Base-by-base conservation (phyloP, 2,329 filamentous ascomycete genomes). In the Cladosporium sp. region DNA sequence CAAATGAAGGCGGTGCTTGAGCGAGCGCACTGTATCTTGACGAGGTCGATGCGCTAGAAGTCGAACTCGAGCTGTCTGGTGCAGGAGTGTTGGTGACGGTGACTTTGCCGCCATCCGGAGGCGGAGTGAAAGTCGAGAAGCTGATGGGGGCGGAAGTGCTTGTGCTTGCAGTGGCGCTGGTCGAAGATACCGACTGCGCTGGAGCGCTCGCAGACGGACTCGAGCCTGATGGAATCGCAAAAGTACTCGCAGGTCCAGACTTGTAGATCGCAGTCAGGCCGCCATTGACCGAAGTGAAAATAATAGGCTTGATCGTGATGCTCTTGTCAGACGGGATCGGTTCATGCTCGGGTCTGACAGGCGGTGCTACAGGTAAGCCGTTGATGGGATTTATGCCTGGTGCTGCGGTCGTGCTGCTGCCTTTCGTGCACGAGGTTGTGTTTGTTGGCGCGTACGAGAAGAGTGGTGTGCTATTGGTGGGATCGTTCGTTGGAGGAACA, bases 331-430 rank as follows among this genome's bases (percentile, higher is more conserved):
- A 12, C 6, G 25, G 5, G 25, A 13, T 10, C 3, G 22, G 12
- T 28, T 56, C 19, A 28, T 35, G 8, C 34, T 36, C 25, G 1
- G 45, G 45, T 13, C 24, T 55, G 40, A 20, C 15, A 19, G 34
- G 45, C 17, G 35, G 55, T 5, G 22, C 55, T 17, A 45, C 47
- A 8, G 53, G 57, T 1, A 49, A 19, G 34, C 57, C 55, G 40
- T 57, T 60, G 57, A 57, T 54, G 5, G 59, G 57, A 42, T 60
- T 58, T 15, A 37, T 20, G 32, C 45, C 57, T 32, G 44, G 40
- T 28, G 32, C 44, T 49, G 24, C 34, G 4, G 37, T 24, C n/a
- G n/a, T n/a, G 49, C 19, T 28, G 17, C 8, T 28, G n/a, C 42
- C 24, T 17, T n/a, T 32, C 13, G n/a, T 24, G 2, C 24, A 25